Conservation (phyloP, 371 early-diverging fungal species). For the Saksenaea oblongispora region DNA sequence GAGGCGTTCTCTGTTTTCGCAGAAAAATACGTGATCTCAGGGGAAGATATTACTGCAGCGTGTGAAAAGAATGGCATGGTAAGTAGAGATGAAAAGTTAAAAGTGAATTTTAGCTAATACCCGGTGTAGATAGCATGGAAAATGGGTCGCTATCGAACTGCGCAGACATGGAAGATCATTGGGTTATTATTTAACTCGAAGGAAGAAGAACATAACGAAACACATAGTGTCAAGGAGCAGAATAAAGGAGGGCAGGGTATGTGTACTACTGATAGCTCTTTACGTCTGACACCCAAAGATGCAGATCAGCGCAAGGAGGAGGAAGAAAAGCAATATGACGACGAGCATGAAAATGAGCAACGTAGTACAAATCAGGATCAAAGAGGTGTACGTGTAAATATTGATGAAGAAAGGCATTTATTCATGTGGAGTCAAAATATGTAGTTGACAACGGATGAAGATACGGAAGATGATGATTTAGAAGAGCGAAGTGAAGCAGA, state of each 20-base stretch:
- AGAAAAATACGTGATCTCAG: slow-evolving; percentile 55
- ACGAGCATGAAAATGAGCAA: slow-evolving; percentile 1
- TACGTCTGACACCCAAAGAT: not conserved
- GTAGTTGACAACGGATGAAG: not conserved
- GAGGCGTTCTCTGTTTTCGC: slow-evolving; percentile 71
- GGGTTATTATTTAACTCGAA: slow-evolving; percentile 58
- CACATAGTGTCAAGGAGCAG: slow-evolving; percentile 7
- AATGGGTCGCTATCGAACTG: slow-evolving; percentile 64
- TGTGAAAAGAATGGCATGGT: slow-evolving; percentile 76
- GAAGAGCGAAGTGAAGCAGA: not conserved
- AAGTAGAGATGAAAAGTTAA: slow-evolving; percentile 3
- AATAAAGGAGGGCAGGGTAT: not conserved
- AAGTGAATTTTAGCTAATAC: not conserved
- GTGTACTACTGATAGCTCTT: not conserved
- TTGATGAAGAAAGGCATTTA: not conserved
- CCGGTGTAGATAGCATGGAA: slow-evolving; percentile 59
- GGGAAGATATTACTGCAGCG: slow-evolving; percentile 48
- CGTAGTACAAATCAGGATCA: not conserved
- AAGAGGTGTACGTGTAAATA: not conserved
- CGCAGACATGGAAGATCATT: slow-evolving; percentile 84
- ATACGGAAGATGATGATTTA: not conserved
- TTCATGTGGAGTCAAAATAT: not conserved
- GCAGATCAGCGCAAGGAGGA: not conserved
- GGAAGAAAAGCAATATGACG: not conserved
- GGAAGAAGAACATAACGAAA: slow-evolving; percentile 25